Percentiles rank a stretch among this genome's conserved stretches.
These are phyloP conservation scores for Sporisorium reilianum DNA, from an alignment of 1,284 basidiomycete species.

Conservation along the genomic window DNA sequence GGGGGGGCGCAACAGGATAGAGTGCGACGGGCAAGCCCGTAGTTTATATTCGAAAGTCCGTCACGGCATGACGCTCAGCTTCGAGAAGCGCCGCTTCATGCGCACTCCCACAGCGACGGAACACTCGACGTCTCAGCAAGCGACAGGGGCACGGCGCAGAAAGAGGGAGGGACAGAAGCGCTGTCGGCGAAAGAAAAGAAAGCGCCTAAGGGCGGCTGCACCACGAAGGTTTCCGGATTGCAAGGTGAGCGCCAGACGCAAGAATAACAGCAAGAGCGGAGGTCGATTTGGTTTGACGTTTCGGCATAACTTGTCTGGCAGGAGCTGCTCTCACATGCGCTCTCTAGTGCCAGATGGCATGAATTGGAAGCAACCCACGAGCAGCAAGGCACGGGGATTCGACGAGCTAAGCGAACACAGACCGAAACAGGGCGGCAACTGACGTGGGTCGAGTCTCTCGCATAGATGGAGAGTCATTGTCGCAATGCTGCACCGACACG, in stretches of 20 bases:
- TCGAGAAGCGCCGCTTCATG: not conserved
- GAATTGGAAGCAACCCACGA: not conserved
- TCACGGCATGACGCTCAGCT: too few species aligned
- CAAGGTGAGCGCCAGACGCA: not conserved
- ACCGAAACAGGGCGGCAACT: not conserved
- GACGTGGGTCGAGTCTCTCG: not conserved
- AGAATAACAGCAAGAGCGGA: not conserved
- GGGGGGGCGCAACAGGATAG: not conserved
- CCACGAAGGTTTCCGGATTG: slow-evolving; percentile 4
- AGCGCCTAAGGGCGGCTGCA: too few species aligned
- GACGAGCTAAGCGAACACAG: too few species aligned
- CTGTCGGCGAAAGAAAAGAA: too few species aligned
- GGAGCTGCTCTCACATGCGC: not conserved
- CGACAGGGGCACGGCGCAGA: too few species aligned
- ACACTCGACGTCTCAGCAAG: too few species aligned
- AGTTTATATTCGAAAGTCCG: not conserved
- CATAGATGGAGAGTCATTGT: too few species aligned
- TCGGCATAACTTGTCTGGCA: not conserved
- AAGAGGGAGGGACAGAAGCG: too few species aligned
- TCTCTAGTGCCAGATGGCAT: not conserved
- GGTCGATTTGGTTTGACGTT: not conserved
- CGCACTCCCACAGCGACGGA: too few species aligned
- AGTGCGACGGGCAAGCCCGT: not conserved
- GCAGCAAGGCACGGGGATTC: not conserved
- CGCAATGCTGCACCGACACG: too few species aligned